phyloP scores from a whole-genome alignment of 352 stramenopile species.

The Phytophthora citricola region DNA sequence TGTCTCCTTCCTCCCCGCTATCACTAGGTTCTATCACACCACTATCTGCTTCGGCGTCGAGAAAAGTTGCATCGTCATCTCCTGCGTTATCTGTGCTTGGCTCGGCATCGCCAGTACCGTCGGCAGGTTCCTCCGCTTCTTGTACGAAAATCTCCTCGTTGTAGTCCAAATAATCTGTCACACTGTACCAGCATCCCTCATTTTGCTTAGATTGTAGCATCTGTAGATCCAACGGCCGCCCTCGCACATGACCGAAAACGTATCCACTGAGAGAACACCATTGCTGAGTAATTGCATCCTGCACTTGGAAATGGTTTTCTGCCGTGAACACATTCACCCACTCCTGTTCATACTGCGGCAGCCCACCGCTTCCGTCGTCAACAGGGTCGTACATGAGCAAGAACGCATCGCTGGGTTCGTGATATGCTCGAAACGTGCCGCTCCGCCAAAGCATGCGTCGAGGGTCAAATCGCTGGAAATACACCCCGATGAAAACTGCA shows the following conservation, averaged over 20 bases:
- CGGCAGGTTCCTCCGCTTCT: conserved; percentile 7
- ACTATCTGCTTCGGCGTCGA: conserved; percentile 5
- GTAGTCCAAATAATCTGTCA: conserved; percentile 74
- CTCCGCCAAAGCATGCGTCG: conserved; percentile 56
- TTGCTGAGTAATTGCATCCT: conserved; percentile 56
- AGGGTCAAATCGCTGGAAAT: conserved; percentile 62
- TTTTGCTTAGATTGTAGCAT: conserved; percentile 24
- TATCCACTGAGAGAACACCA: conserved; percentile 79
- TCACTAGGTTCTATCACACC: conserved; percentile 22
- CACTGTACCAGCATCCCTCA: conserved; percentile 51
- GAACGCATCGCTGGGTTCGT: conserved; percentile 62
- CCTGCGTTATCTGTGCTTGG: conserved; percentile 2
- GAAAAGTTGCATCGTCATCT: conserved; percentile 11
- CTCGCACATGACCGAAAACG: conserved; percentile 63
- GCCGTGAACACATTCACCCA: conserved; percentile 67
- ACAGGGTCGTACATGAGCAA: conserved; percentile 59
- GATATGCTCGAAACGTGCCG: conserved; percentile 56
- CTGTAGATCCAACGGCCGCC: conserved; percentile 46
- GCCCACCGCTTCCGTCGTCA: conserved; percentile 9
- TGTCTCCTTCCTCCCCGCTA: conserved; percentile 35
- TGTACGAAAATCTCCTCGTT: conserved; percentile 38
- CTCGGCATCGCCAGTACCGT: conserved; percentile 5
- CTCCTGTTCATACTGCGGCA: conserved; percentile 41
- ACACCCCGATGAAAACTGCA: conserved; percentile 54
- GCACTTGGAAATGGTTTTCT: conserved; percentile 73